Base-by-base conservation (phyloP, 331 rosid genomes). In the Erythrophleum ivorense region DNA sequence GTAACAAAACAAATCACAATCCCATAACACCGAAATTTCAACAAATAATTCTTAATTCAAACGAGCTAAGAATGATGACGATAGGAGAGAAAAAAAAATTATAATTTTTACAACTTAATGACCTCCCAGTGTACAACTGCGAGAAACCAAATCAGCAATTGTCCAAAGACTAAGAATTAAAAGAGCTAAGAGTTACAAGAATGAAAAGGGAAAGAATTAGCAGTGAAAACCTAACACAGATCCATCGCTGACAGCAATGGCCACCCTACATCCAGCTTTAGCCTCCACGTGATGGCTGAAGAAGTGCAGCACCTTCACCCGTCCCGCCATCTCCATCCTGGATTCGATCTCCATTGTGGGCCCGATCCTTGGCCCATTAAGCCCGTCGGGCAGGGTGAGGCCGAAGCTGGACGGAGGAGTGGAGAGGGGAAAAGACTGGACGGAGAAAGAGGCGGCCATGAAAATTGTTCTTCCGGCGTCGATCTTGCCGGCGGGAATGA, bases 401-500 rank as follows among this genome's bases (percentile, higher is more conserved):
- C 83, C 89, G 75, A 81, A 36, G 43, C 33, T 77, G 70, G 78
- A 55, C 3, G 85, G 89, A 16, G 85, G 89, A 16, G 85, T 78
- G 4, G 86, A 34, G 19, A 88, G 36, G 0, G 94, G 94, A 70
- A 93, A 86, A 3, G 98, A 86, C 73, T 87, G 87, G 0, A 93
- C 98, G 33, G 93, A 76, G 65, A 95, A 91, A 0, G 95, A 93
- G 29, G 97, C 98, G 0, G 92, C 94, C 94, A 95, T 87, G 87
- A 77, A 85, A 80, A 91, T 87, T 24, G 98, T 95, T 52, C 80
- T 85, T 0, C 91, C 90, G 19, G 98, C 82, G 52, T 84, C 91
- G 87, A 95, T 88, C 80, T 79, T 81, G 4, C 93, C 97, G 76
- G 98, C 98, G 40, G 98, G 98, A 2, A 95, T 92, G 85, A 93